These are phyloP conservation scores for Rhytidiadelphus loreus DNA, from an alignment of 225 moss, liverwort and hornwort genomes.

Conservation along the genomic window DNA sequence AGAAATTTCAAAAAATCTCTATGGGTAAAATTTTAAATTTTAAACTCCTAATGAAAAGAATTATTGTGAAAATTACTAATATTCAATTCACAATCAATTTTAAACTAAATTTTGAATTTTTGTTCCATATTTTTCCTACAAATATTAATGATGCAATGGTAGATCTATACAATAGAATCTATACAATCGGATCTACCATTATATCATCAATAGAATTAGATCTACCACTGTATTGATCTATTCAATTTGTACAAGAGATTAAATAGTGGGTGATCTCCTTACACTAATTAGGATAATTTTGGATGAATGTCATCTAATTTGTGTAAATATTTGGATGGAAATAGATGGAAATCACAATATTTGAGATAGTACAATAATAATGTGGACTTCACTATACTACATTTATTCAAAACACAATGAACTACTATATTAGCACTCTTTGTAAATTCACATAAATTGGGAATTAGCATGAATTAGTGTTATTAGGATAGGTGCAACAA, in stretches of 20 bases:
- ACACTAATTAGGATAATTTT: background rate
- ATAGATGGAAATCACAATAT: background rate
- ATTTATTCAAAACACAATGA: background rate
- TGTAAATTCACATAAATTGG: fast-evolving
- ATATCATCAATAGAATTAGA: background rate
- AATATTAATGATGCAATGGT: background rate
- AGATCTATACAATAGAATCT: background rate
- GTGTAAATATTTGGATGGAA: no score
- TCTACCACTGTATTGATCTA: background rate
- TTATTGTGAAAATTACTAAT: background rate
- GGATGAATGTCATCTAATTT: background rate
- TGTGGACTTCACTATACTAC: background rate
- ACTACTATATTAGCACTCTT: no score
- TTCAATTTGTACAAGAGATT: background rate
- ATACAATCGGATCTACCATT: background rate
- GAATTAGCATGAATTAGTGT: no score
- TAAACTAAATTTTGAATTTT: background rate
- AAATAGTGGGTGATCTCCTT: fast-evolving
- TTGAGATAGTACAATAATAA: background rate
- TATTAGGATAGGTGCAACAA: fast-evolving
- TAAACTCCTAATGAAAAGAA: background rate
- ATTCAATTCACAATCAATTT: background rate
- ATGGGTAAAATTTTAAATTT: background rate
- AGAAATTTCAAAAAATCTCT: background rate
- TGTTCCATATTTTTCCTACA: background rate